Evolutionary conservation across 2,329 filamentous ascomycete genomes (phyloP), one percentile per base, ranked within the genome.

Genomic region (Nemania bipapillata): DNA sequence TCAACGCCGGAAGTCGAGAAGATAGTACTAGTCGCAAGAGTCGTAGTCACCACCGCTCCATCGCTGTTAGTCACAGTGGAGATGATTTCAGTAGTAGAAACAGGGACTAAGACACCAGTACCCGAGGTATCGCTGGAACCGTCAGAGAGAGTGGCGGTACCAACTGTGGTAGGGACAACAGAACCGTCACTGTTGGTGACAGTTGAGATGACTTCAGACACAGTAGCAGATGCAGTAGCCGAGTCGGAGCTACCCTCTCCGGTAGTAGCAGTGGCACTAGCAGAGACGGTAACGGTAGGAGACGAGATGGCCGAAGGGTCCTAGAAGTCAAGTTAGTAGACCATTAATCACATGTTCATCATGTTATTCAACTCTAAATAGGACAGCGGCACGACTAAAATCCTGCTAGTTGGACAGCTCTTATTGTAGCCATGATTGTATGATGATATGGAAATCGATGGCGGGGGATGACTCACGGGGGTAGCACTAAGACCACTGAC

Each of bases 11-110:
- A 68, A 26, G 65, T 66, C 11, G 73, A 73, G 60, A 68, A 74
- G 60, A 72, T 60, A 8, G 73, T 75, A 68, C 75, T 77, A 9
- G 72, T 71, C 17, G 57, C 47, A 22, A 76, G 32, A 60, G 70
- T 75, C 3, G 66, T 73, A 22, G 67, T 73, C 28, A 64, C 64
- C 11, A 70, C 72, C 35, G 63, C 54, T 26, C 71, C 73, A 28
- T 69, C 65, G 32, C 63, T 70, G 30, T 68, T 65, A 15, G 72
- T 76, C 37, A 64, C 17, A 47, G 65, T 73, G 5, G 72, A 68
- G 15, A 68, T 35, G 42, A 70, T 60, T 6, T 56, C 64, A 2
- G 55, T 57, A 2, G 73, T 74, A 30, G 66, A 63, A 7, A 73
- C 20, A 22, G 72, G 68, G n/a, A 69, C 42, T 5, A 37, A 15